Evolutionary conservation across 192 early-diverging fungal species (phyloP).

Genomic region (Polychytrium aggregatum): DNA sequence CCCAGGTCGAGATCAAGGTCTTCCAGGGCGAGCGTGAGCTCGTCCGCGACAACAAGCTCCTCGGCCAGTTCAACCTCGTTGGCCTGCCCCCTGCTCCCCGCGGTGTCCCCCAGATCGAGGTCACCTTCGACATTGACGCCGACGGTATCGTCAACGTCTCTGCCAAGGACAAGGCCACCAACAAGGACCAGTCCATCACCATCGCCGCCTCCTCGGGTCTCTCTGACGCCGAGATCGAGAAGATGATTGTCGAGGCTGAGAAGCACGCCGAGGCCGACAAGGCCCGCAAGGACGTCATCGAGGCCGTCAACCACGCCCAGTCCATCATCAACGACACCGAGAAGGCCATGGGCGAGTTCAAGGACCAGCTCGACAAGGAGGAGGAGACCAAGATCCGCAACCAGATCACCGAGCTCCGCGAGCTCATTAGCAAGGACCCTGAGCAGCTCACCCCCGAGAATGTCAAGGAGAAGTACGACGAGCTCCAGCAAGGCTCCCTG

Average conservation of each 20-base stretch:
- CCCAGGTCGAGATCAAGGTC: conserved; percentile 93
- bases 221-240: conserved; percentile 87
- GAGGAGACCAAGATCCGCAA: conserved; percentile 80
- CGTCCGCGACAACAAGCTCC: conserved; percentile 91
- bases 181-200: conserved; percentile 92
- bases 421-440: conserved; percentile 62
- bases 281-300: conserved; percentile 84
- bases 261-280: conserved; percentile 86
- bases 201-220: conserved; percentile 93
- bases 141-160: conserved; percentile 98
- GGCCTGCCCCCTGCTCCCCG: conserved; percentile 94
- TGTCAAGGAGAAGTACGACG: conserved; percentile 75
- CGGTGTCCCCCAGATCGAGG: conserved; percentile 95
- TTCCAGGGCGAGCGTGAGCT: conserved; percentile 99
- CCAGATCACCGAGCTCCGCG: conserved; percentile 72
- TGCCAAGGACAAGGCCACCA: conserved; percentile 94
- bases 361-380: conserved; percentile 80
- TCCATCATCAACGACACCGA: conserved; percentile 85
- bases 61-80: conserved; percentile 94
- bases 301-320: conserved; percentile 89
- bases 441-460: conserved; percentile 65
- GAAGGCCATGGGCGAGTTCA: conserved; percentile 92
- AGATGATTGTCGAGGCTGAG: conserved; percentile 91
- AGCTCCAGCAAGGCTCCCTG: conserved; percentile 76
- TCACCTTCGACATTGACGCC: conserved; percentile 98